phyloP scores from a whole-genome alignment of 192 early-diverging fungal genomes.

The Backusella tuberculispora region DNA sequence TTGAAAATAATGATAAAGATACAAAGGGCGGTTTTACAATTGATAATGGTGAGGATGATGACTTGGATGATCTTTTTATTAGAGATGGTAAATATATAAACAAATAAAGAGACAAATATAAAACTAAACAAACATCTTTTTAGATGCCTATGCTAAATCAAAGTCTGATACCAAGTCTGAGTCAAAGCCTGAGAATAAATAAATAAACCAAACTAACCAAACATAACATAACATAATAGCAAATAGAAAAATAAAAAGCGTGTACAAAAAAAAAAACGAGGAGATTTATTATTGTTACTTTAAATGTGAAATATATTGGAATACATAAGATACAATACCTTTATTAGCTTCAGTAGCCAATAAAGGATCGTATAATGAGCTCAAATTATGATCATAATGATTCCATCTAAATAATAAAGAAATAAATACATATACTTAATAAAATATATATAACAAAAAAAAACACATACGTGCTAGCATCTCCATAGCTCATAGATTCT shows the following conservation, averaged over 20 bases:
- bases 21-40: not conserved
- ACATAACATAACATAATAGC: too few relatives aligned
- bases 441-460: not conserved
- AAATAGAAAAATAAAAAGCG: too few relatives aligned
- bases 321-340: conserved; percentile 72
- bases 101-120: not conserved
- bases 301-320: conserved; percentile 73
- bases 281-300: not conserved
- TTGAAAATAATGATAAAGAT: not conserved
- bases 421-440: not conserved
- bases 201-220: not conserved
- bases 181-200: not conserved
- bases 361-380: conserved; percentile 62
- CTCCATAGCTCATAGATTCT: conserved; percentile 70
- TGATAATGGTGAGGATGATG: conserved; percentile 13
- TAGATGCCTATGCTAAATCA: not conserved
- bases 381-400: conserved; percentile 63
- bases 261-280: too few relatives aligned
- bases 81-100: conserved; percentile 7
- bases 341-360: conserved; percentile 63
- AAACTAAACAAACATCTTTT: not conserved
- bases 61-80: conserved; percentile 21
- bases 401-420: conserved; percentile 62
- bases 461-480: conserved; percentile 64
- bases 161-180: not conserved